Evolutionary conservation across 192 early-diverging fungal species (phyloP).

Genomic region (Backusella circina): DNA sequence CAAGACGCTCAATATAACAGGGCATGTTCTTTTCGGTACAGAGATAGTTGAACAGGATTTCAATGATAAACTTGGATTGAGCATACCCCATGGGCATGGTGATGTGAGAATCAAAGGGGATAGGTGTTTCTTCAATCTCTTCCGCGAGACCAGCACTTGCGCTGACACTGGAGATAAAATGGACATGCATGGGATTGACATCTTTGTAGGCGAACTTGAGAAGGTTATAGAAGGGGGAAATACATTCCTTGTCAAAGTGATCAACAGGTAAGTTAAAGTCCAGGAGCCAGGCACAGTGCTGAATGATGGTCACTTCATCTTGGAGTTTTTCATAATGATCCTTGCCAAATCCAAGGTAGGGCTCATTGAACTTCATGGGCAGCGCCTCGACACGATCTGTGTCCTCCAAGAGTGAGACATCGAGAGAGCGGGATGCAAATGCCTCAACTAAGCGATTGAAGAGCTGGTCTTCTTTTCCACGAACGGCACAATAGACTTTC

Average conservation of each 20-base stretch:
- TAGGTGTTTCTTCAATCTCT: background rate
- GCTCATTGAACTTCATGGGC: slow-evolving; percentile 20
- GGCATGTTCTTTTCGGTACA: slow-evolving; percentile 23
- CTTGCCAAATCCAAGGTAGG: slow-evolving; percentile 16
- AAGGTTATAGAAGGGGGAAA: slow-evolving; percentile 23
- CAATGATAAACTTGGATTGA: slow-evolving; percentile 30
- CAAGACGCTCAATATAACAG: slow-evolving; percentile 23
- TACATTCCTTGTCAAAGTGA: slow-evolving; percentile 27
- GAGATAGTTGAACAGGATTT: slow-evolving; percentile 19
- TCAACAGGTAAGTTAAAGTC: slow-evolving; percentile 33
- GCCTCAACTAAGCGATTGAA: slow-evolving; percentile 10
- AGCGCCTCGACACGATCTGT: slow-evolving; percentile 9
- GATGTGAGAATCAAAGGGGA: slow-evolving; percentile 20
- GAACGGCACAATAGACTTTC: slow-evolving; percentile 28
- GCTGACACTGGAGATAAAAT: slow-evolving; percentile 30
- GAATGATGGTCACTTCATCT: slow-evolving; percentile 25
- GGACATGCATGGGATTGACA: slow-evolving; percentile 18
- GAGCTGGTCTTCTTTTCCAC: slow-evolving; percentile 14
- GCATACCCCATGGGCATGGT: slow-evolving; percentile 32
- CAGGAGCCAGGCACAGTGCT: slow-evolving; percentile 31
- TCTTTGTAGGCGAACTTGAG: slow-evolving; percentile 20
- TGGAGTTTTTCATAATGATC: slow-evolving; percentile 18
- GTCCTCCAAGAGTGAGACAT: background rate
- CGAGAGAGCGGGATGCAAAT: slow-evolving; percentile 16
- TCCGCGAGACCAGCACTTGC: slow-evolving; percentile 10